Conservation (phyloP, 495 filamentous ascomycete species). For the Evernia prunastri region DNA sequence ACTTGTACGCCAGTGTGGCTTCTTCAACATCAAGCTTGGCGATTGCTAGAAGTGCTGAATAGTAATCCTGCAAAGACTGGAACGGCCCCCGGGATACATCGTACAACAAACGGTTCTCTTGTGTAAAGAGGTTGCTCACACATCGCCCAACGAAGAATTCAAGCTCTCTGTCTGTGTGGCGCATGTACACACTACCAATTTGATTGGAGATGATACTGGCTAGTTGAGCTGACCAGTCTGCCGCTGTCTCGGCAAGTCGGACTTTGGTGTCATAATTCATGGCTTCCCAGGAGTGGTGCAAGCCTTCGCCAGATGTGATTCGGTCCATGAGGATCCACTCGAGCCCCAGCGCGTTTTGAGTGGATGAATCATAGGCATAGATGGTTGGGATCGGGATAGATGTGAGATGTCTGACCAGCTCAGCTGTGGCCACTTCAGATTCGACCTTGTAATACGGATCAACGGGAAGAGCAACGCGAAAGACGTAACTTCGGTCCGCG, state of each 20-base stretch:
- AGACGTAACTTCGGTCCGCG: constrained; percentile 27
- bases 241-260: constrained; percentile 34
- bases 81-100: neutral
- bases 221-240: constrained; percentile 31
- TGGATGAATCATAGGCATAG: constrained; percentile 41
- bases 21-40: neutral
- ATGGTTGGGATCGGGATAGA: constrained; percentile 47
- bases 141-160: neutral
- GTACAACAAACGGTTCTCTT: neutral
- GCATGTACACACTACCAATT: constrained; percentile 6
- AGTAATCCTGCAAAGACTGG: neutral
- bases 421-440: constrained; percentile 51
- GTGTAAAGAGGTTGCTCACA: neutral
- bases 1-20: no score
- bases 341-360: constrained; percentile 45
- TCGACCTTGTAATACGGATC: constrained; percentile 45
- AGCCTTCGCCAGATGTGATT: constrained; percentile 36
- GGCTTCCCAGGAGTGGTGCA: constrained; percentile 37
- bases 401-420: constrained; percentile 41
- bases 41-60: neutral
- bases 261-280: constrained; percentile 35
- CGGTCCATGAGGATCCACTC: constrained; percentile 55
- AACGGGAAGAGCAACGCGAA: constrained; percentile 49
- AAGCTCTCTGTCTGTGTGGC: neutral
- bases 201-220: neutral